phyloP scores from a whole-genome alignment of 352 stramenopile species.

The Pythium angustatum region DNA sequence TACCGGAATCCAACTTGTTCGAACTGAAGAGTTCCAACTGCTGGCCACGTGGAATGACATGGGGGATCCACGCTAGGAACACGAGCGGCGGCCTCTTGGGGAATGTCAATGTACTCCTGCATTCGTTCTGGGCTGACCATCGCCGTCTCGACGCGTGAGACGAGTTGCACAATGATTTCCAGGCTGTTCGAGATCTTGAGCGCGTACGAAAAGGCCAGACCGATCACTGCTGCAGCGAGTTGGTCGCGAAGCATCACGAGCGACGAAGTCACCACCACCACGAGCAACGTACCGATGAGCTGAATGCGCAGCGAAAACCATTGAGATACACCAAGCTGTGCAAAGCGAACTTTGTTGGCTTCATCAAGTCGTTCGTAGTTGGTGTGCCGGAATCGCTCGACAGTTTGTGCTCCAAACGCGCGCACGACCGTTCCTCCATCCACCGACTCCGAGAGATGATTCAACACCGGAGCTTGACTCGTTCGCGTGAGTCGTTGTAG shows the following conservation, averaged over 20 bases:
- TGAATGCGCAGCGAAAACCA: slow-evolving; percentile 58
- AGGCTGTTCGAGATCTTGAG: slow-evolving; percentile 80
- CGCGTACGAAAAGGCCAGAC: slow-evolving; percentile 86
- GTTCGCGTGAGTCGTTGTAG: slow-evolving; percentile 35
- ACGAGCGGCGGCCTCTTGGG: slow-evolving; percentile 15
- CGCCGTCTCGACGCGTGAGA: slow-evolving; percentile 38
- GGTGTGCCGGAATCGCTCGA: slow-evolving; percentile 27
- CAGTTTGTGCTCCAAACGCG: slow-evolving; percentile 29
- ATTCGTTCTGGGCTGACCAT: slow-evolving; percentile 63
- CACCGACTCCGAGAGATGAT: slow-evolving; percentile 36
- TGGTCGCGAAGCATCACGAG: slow-evolving; percentile 32
- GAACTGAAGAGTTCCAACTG: slow-evolving; percentile 63
- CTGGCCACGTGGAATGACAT: slow-evolving; percentile 54
- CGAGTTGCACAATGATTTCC: slow-evolving; percentile 60
- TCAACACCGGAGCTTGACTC: slow-evolving; percentile 33
- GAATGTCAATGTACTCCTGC: slow-evolving; percentile 43
- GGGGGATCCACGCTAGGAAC: slow-evolving; percentile 30
- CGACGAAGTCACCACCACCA: slow-evolving; percentile 37
- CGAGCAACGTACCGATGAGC: slow-evolving; percentile 40
- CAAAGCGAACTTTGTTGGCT: slow-evolving; percentile 32
- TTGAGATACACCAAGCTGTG: slow-evolving; percentile 32
- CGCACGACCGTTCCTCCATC: slow-evolving; percentile 41
- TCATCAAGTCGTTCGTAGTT: slow-evolving; percentile 21
- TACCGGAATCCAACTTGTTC: slow-evolving; percentile 80
- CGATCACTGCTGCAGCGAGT: slow-evolving; percentile 64